Base-by-base conservation (phyloP, 2,329 filamentous ascomycete species). In the Sporothrix pseudoabietina region DNA sequence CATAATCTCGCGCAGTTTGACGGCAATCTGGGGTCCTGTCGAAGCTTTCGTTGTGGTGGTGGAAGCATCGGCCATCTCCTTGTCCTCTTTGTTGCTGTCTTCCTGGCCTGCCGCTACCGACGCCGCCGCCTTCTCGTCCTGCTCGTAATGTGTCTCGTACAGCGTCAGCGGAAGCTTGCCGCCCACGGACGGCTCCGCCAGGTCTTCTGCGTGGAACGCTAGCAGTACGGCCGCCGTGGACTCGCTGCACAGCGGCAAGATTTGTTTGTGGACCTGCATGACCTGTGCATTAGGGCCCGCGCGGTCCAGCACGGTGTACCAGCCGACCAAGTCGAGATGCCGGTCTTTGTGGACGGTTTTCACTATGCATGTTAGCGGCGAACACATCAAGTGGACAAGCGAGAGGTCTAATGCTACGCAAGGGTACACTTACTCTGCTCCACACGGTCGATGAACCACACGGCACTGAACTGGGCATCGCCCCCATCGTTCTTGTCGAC, bases 91-190 rank as follows among this genome's bases (percentile, higher is more conserved):
- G 49, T 32, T 39, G 71, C 74, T 32, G n/a, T 69, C 69, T 22
- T 26, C 39, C 14, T 8, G 47, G 1, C 57, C 54, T 19, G 69
- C 74, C 6, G 69, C 57, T 26, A 54, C 59, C 3, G 49, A 22
- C 4, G 44, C 44, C 22, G 61, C 39, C 16, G 61, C 61, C 68
- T 76, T 76, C 30, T 78, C 77, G 26, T 88, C 89, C 57, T 93
- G 88, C 79, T 97, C 93, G 76, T 90, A 89, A 74, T 90, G 89
- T 77, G 90, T 94, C 81, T 99, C 96, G 83, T 97, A 99, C 70
- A 99, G 89, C 1, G 94, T 94, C 75, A 98, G 85, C 4, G 96
- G 96, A 3, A 99, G 88, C 79, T 93, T 95, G 75, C 93, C 93
- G 22, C 91, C 92, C 10, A 89, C 87, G 1, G 89, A 84, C 55